Evolutionary conservation across 805 yeast genomes (phyloP), one percentile per base, ranked within the genome.

Genomic region (Saccharomycopsis malanga): DNA sequence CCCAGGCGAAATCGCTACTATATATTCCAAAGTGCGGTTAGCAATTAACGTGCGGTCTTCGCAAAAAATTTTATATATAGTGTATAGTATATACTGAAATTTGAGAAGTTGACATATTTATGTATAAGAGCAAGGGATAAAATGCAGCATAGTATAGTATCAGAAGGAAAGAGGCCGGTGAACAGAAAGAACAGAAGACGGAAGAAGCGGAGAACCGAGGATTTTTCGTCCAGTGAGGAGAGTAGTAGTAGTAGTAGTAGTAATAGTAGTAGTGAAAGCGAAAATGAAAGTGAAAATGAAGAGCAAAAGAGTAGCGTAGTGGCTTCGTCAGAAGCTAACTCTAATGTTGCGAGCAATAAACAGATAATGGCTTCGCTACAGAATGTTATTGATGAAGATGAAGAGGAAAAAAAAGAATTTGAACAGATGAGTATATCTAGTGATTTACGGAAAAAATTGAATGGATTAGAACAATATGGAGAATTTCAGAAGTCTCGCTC

Each of bases 131-230:
- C n/a, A n/a, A n/a, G n/a, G n/a, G n/a, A n/a, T n/a, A n/a, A n/a
- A n/a, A n/a, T n/a, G n/a, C n/a, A n/a, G n/a, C n/a, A n/a, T n/a
- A n/a, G n/a, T n/a, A n/a, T n/a, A n/a, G n/a, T n/a, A n/a, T n/a
- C n/a, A n/a, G n/a, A n/a, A n/a, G n/a, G n/a, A n/a, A 32, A 32
- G 2, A 21, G 21, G 3, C 34, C 22, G 7, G 15, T 22, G 12
- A 34, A 36, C n/a, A 36, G 35, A 3, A 34, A 25, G 7, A 20
- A 32, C 20, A 32, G 53, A 34, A 25, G 52, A 18, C 45, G 53
- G 45, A 50, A 50, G 45, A 50, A 46, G 48, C 46, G 50, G 43
- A 50, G 53, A 50, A 50, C 53, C 18, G 53, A 50, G 35, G 53
- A 45, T 36, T 50, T 46, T 22, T 46, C 50, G 2, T 37, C 42